phyloP scores from a whole-genome alignment of 148 eudicot species.

The Polygonum maritimum region DNA sequence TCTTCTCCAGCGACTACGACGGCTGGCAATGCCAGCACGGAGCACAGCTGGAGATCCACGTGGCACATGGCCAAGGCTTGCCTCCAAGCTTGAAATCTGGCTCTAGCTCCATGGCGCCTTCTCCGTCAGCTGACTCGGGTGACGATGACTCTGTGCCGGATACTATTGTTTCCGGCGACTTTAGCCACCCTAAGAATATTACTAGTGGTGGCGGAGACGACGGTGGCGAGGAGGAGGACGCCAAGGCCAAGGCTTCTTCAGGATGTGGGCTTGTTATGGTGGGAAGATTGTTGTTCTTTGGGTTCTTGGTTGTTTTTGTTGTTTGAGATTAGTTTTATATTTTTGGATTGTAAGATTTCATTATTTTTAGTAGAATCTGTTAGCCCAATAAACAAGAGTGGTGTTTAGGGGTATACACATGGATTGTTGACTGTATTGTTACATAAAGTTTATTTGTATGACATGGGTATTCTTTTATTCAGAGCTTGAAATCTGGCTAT shows the following conservation, averaged over 20 bases:
- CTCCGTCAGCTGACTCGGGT: constrained; percentile 36
- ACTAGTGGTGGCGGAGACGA: constrained; percentile 20
- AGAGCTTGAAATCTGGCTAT: no score
- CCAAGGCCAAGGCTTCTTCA: constrained; percentile 17
- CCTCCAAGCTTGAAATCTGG: constrained; percentile 43
- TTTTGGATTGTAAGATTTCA: neutral
- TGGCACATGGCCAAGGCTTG: constrained; percentile 66
- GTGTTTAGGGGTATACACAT: neutral
- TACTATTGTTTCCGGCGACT: constrained; percentile 43
- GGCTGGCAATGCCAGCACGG: constrained; percentile 77
- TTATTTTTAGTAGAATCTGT: neutral
- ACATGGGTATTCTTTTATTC: neutral
- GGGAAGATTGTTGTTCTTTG: neutral
- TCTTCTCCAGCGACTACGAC: constrained; percentile 84
- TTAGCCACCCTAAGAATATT: constrained; percentile 40
- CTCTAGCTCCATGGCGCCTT: constrained; percentile 22
- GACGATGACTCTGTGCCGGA: constrained; percentile 51
- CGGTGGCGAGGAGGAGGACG: constrained; percentile 12
- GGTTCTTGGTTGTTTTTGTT: neutral
- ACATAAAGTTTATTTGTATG: neutral
- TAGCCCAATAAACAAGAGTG: neutral
- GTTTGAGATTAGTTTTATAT: neutral
- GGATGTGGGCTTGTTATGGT: constrained; percentile 19
- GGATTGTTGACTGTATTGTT: neutral
- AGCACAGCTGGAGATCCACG: constrained; percentile 53